Base-by-base conservation (phyloP, 352 stramenopile species). In the Pythium rhizo-oryzae region DNA sequence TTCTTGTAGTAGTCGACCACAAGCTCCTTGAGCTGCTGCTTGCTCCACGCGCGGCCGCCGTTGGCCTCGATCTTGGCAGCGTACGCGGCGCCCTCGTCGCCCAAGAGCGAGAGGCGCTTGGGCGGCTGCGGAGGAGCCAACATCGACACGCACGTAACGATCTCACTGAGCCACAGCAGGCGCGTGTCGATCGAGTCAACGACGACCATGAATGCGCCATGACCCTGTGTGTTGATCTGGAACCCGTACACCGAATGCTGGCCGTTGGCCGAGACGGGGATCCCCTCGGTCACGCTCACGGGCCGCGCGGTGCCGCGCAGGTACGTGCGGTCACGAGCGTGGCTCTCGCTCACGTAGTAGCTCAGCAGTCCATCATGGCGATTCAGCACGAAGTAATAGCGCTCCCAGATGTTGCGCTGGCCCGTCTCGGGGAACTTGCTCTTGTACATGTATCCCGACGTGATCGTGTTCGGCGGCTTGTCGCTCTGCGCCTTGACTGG, bases 381-480 rank as follows among this genome's bases (percentile, higher is more conserved):
- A 62, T 94, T 89, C 21, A 96, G 74, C 25, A 93, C 85, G 50
- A 96, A 96, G 65, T 91, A 96, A 56, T 90, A 93, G 18, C 88
- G 85, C 71, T 96, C 88, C 88, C 88, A 96, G 35, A 92, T 47
- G 43, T 93, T 87, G 18, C 81, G 74, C 72, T 96, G 84, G 15
- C 88, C 88, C 1, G 85, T 92, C 69, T 94, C 86, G 0, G 88
- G 85, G 24, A 93, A 80, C 68, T 91, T 92, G 80, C 82, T 96
- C 68, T 93, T 93, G 76, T 93, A 96, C 85, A 96, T 92, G 78
- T 96, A 96, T 7, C 88, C 88, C n/a, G 78, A 78, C 24, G 85
- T 94, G 43, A 93, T 60, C 19, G 91, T 82, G 55, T 93, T 92
- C 67, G 80, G 76, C 8, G 65, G 52, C 59, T 66, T 43, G 62